Evolutionary conservation across 768 basidiomycete genomes (phyloP).

Genomic region (Auricularia auricula-judae): DNA sequence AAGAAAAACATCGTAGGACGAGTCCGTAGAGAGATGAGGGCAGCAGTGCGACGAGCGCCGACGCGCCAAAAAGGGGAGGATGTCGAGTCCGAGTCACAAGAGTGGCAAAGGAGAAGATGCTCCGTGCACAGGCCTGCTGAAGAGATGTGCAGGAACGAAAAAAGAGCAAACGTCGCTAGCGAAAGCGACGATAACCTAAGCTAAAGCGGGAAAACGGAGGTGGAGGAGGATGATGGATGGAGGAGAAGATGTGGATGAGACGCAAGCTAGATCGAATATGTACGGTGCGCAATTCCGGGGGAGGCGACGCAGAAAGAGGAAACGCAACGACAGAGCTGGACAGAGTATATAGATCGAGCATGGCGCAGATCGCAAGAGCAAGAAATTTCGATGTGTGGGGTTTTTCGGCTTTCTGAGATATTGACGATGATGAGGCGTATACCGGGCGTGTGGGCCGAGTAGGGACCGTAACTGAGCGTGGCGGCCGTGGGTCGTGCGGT

Average conservation of each 20-base stretch:
- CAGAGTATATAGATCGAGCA: neutral
- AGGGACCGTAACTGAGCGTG: neutral
- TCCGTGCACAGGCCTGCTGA: neutral
- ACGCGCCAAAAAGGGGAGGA: neutral
- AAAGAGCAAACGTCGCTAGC: neutral
- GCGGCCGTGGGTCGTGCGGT: neutral
- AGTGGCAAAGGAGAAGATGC: neutral
- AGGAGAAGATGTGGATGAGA: neutral
- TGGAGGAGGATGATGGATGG: neutral
- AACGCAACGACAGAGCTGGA: neutral
- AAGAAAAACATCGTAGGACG: neutral
- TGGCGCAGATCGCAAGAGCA: neutral
- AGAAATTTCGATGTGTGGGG: neutral
- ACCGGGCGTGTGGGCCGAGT: neutral
- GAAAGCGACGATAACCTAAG: neutral
- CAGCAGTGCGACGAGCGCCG: neutral
- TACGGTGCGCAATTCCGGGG: neutral
- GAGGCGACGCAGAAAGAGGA: neutral
- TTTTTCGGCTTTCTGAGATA: neutral
- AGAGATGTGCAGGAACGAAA: neutral
- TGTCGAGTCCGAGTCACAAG: neutral
- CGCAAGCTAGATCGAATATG: slow-evolving; percentile 1
- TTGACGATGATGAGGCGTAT: neutral
- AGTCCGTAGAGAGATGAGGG: neutral
- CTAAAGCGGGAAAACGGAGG: neutral